Base-by-base conservation (phyloP, 2,329 filamentous ascomycete species). In the Talaromyces sp. region DNA sequence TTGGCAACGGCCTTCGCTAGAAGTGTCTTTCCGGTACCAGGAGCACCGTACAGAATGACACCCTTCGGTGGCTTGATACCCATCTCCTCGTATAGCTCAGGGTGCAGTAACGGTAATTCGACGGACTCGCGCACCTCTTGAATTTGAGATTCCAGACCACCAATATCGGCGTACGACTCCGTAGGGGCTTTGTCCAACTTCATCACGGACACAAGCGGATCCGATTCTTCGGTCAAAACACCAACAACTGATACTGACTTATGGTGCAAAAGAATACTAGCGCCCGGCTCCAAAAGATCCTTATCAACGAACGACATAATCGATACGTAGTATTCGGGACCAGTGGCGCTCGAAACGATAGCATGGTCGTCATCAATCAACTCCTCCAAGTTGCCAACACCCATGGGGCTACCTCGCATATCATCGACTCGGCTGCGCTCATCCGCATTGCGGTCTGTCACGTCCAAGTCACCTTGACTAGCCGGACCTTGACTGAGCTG, bases 251-350 rank as follows among this genome's bases (percentile, higher is more conserved):
- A 97, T 47, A 97, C 93, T 48, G 90, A 95, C 80, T 99, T 99
- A 76, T 99, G 94, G 70, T 99, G 94, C 54, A 99, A 80, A 44
- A 99, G 80, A 44, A 99, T 94, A 66, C 91, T 97, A 16, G 94
- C 91, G 56, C 95, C 95, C 1, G 94, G 94, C 76, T 99, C 94
- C 39, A 99, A 83, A 3, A 99, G 85, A 69, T 99, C 94, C 77
- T 99, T 99, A 81, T 99, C 94, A 62, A 99, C 94, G 68, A 99
- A 99, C 50, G 93, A 97, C 94, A 97, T 97, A 83, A 99, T 99
- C 65, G 92, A 97, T 62, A 99, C 94, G 74, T 97, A 99, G 82
- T 96, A 99, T 75, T 99, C 94, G 1, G 94, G 94, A 0, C 94
- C 94, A 6, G 94, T 97, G 0, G 94, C 95, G 73, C 91, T 96